Percentiles rank a stretch among this genome's conserved stretches.
Conservation (phyloP, 805 yeast genomes). For the Spathaspora girioi region DNA sequence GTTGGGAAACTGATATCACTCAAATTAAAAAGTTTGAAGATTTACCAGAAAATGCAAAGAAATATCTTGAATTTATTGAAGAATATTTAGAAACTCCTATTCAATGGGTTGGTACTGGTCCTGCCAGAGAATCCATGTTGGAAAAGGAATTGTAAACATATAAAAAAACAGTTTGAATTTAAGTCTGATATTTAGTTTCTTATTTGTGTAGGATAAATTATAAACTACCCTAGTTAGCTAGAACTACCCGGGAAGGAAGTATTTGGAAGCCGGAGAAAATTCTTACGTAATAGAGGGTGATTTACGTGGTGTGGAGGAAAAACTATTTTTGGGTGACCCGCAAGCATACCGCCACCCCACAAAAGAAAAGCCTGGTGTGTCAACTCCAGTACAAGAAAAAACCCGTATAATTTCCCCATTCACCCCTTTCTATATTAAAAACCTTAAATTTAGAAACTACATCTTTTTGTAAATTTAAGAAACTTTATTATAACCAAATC, state of each 20-base stretch:
- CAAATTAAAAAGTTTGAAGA: constrained; percentile 64
- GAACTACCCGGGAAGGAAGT: not conserved
- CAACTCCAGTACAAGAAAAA: not conserved
- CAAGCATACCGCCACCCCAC: not conserved
- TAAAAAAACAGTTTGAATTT: not conserved
- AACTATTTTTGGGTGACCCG: not conserved
- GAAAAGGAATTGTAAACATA: constrained; percentile 36
- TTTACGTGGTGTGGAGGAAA: not conserved
- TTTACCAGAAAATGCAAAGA: constrained; percentile 83
- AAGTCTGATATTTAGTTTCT: not conserved
- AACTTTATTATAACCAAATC: too few species aligned
- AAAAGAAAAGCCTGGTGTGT: not conserved
- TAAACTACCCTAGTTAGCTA: not conserved
- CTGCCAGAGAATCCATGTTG: constrained; percentile 92
- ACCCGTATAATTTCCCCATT: not conserved
- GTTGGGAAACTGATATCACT: constrained; percentile 89
- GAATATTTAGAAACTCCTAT: constrained; percentile 79
- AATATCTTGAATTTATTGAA: constrained; percentile 82
- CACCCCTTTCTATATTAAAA: not conserved
- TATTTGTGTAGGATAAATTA: not conserved
- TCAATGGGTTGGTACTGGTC: constrained; percentile 98
- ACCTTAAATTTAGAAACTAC: not conserved
- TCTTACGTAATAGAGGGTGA: not conserved
- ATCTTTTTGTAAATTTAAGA: too few species aligned
- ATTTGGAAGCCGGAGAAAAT: not conserved